Evolutionary conservation across 176 grass and related monocot genomes (phyloP).

Genomic region (Carex pumila): DNA sequence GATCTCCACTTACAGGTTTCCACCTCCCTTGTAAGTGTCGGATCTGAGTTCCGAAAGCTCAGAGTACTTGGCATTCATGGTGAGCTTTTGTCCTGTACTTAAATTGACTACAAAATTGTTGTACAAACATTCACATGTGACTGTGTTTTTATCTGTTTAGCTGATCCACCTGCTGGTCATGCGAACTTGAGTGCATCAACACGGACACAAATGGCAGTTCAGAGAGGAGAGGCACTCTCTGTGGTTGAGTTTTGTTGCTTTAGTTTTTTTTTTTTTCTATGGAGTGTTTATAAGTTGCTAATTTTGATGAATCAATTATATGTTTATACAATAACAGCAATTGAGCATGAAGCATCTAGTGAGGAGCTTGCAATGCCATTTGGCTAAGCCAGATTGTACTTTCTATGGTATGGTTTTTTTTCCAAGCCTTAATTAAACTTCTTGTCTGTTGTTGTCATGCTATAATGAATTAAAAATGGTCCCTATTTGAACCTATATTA

Average conservation of each 20-base stretch:
- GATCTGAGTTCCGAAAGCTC: constrained; percentile 84
- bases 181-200: constrained; percentile 56
- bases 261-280: not conserved
- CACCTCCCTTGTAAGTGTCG: constrained; percentile 61
- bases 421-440: not conserved
- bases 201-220: constrained; percentile 77
- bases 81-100: constrained; percentile 21
- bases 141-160: constrained; percentile 30
- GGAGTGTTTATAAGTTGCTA: constrained; percentile 1
- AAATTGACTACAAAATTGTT: not conserved
- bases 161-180: constrained; percentile 45
- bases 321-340: constrained; percentile 42
- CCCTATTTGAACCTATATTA: not conserved
- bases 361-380: constrained; percentile 86
- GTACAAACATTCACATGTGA: not conserved
- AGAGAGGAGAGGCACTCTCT: constrained; percentile 69
- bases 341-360: constrained; percentile 81
- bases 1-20: constrained; percentile 90
- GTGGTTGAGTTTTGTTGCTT: constrained; percentile 40
- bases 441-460: not conserved
- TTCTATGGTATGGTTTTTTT: constrained; percentile 70
- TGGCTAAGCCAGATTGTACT: constrained; percentile 88
- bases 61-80: constrained; percentile 62
- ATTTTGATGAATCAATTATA: constrained; percentile 24
- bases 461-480: not conserved